Percentiles rank a stretch among this genome's conserved stretches.
Conservation (phyloP, 805 yeast genomes). For the Sugiyamaella smithiae region DNA sequence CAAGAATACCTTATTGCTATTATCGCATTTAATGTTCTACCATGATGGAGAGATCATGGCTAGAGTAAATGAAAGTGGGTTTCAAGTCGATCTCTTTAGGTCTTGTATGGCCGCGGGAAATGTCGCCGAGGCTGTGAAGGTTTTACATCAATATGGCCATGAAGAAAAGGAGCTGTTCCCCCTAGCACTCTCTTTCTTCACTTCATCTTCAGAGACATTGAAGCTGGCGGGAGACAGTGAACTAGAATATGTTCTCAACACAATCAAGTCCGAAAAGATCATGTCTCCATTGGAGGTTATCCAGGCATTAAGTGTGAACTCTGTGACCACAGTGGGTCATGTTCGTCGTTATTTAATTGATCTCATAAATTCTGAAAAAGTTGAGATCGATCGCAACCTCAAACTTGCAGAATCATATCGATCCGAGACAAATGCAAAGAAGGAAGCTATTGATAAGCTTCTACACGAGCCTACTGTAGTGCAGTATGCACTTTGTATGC, state of each 20-base stretch:
- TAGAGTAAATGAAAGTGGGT: conserved; percentile 37
- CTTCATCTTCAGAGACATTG: conserved; percentile 53
- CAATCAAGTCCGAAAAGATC: conserved; percentile 49
- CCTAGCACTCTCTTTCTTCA: conserved; percentile 59
- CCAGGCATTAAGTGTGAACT: conserved; percentile 60
- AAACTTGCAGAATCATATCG: conserved; percentile 66
- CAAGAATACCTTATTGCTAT: conserved; percentile 50
- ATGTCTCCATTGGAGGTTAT: conserved; percentile 76
- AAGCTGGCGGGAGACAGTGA: conserved; percentile 51
- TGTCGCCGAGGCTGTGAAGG: conserved; percentile 52
- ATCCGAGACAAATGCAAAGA: conserved; percentile 57
- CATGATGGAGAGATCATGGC: conserved; percentile 31
- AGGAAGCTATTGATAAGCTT: conserved; percentile 51
- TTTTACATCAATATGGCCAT: conserved; percentile 59
- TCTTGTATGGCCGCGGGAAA: conserved; percentile 59
- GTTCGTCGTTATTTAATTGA: conserved; percentile 66
- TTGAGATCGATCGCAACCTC: conserved; percentile 66
- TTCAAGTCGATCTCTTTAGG: conserved; percentile 64
- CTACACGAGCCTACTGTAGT: conserved; percentile 48
- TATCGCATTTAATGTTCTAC: conserved; percentile 50
- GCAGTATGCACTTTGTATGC: conserved; percentile 61
- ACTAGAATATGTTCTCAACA: conserved; percentile 49
- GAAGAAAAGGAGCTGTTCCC: conserved; percentile 63
- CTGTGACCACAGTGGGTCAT: conserved; percentile 66
- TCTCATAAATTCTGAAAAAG: conserved; percentile 54